Conservation (phyloP, 176 grass and related monocot species). For the Oryza coarctata region DNA sequence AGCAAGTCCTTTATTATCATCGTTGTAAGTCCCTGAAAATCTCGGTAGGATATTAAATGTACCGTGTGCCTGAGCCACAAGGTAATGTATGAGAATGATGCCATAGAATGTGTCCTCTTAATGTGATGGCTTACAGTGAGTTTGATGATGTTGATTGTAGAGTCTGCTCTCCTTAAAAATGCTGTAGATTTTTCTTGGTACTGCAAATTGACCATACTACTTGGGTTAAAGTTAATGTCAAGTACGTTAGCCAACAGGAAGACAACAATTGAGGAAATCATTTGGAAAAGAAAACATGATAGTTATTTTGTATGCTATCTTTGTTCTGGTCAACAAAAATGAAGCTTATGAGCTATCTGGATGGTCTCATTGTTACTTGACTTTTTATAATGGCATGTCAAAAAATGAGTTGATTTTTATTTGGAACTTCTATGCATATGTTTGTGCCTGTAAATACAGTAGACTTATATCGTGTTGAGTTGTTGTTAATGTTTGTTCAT, state of each 20-base stretch:
- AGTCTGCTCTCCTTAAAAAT: neutral
- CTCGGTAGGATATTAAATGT: neutral
- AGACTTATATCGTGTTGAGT: neutral
- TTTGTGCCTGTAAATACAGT: neutral
- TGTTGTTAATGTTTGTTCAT: neutral
- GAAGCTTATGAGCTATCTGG: neutral
- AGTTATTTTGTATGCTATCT: neutral
- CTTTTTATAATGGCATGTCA: neutral
- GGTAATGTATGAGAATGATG: neutral
- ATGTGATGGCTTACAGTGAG: neutral
- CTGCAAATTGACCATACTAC: neutral
- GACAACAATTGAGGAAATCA: neutral
- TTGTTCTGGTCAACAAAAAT: neutral
- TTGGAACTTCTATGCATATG: neutral
- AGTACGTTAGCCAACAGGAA: neutral
- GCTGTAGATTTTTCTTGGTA: neutral
- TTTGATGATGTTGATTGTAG: constrained; percentile 1
- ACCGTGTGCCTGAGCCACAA: neutral
- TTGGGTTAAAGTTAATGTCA: neutral
- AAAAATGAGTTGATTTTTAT: neutral
- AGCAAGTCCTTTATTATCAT: neutral
- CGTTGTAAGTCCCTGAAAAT: neutral
- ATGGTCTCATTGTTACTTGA: neutral
- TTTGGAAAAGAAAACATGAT: constrained; percentile 16
- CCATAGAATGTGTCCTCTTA: neutral